These are phyloP conservation scores for Phoma sp. DNA, from an alignment of 2,329 filamentous ascomycete genomes.

Conservation along the genomic window DNA sequence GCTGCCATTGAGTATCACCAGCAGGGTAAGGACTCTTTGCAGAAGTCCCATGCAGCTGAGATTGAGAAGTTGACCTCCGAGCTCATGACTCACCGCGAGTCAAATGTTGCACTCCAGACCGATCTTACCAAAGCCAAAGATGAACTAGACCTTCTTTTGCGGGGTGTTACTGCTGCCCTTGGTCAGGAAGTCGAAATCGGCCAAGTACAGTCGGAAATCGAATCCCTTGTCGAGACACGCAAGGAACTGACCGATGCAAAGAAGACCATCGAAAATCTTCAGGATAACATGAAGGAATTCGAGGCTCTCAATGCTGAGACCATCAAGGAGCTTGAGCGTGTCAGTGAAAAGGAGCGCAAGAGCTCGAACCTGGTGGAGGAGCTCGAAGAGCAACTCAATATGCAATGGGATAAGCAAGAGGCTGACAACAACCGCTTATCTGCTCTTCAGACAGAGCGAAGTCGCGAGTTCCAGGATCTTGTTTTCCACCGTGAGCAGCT, in stretches of 20 bases:
- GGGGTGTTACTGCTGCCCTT: constrained; percentile 67
- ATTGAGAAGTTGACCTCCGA: constrained; percentile 55
- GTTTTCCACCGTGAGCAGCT: constrained; percentile 52
- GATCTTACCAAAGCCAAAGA: constrained; percentile 65
- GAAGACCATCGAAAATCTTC: constrained; percentile 53
- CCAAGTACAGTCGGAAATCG: constrained; percentile 52
- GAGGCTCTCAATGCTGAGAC: constrained; percentile 58
- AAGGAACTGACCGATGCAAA: constrained; percentile 51
- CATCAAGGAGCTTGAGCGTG: constrained; percentile 62
- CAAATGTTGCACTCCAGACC: constrained; percentile 56
- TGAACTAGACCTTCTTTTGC: constrained; percentile 64
- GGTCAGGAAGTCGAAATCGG: constrained; percentile 63
- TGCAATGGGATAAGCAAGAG: constrained; percentile 93
- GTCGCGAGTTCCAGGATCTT: constrained; percentile 50
- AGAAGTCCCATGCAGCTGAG: constrained; percentile 60
- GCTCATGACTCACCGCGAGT: constrained; percentile 40
- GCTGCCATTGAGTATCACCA: constrained; percentile 61
- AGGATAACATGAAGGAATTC: constrained; percentile 48
- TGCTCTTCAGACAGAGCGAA: constrained; percentile 59
- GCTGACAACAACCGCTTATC: constrained; percentile 84
- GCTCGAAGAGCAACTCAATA: constrained; percentile 93
- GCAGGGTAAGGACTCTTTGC: constrained; percentile 59
- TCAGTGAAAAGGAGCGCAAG: constrained; percentile 78
- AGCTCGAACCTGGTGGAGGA: constrained; percentile 92
- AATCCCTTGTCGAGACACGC: constrained; percentile 53